Evolutionary conservation across 176 grass and related monocot species (phyloP).

Genomic region (Eleusine indica): DNA sequence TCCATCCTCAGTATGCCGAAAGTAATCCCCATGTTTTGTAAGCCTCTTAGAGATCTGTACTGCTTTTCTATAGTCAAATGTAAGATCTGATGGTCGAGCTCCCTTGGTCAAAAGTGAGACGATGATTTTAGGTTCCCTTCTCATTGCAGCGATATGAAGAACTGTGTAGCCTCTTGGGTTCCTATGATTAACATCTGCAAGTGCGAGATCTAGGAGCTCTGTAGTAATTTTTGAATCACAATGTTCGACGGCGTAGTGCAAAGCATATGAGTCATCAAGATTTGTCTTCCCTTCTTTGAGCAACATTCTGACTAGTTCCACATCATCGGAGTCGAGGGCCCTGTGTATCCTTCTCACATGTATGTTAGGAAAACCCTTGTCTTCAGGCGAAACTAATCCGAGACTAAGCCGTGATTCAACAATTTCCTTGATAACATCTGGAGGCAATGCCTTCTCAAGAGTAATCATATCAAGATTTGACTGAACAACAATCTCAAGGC

Average conservation of each 20-base stretch:
- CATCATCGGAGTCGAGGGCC: constrained; percentile 83
- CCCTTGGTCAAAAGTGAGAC: constrained; percentile 93
- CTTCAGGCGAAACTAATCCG: constrained; percentile 50
- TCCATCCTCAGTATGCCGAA: constrained; percentile 49
- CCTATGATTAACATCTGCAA: constrained; percentile 87
- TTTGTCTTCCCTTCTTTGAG: constrained; percentile 81
- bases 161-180: constrained; percentile 85
- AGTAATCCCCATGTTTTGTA: constrained; percentile 58
- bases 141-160: constrained; percentile 78
- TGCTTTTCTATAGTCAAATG: constrained; percentile 79
- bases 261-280: constrained; percentile 81
- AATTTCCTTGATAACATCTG: constrained; percentile 65
- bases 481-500: constrained; percentile 64
- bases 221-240: constrained; percentile 89
- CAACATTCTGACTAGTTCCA: constrained; percentile 88
- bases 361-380: constrained; percentile 58
- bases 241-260: constrained; percentile 92
- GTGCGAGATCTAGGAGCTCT: constrained; percentile 79
- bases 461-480: constrained; percentile 74
- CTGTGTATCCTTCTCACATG: constrained; percentile 73
- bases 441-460: constrained; percentile 71
- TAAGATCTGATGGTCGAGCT: constrained; percentile 68
- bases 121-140: constrained; percentile 91
- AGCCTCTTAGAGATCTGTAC: constrained; percentile 78
- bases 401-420: constrained; percentile 52